Base-by-base conservation (phyloP, 148 eudicot genomes). In the Persicaria tinctoria region DNA sequence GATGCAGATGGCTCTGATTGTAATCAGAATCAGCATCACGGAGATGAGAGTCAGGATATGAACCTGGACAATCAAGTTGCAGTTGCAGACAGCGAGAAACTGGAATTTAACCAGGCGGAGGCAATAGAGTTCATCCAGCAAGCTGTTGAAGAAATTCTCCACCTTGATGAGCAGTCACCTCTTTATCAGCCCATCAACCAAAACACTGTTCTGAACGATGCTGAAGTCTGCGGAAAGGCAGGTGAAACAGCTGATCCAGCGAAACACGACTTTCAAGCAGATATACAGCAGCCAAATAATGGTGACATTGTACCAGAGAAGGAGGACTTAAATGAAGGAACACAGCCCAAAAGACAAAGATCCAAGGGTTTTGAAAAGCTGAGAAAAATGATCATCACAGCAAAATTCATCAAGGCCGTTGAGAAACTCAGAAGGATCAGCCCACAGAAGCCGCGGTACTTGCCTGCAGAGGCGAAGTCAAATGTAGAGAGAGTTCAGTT, bases 401-500 rank as follows among this genome's bases (percentile, higher is more conserved):
- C 55, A 3, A 71, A 71, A 38, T 71, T 50, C 23, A 47, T 71
- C 2, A 47, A 71, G 54, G 55, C 74, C 2, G 38, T 71, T 47
- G 74, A 71, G 74, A 71, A 71, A 12, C 54, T 71, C 27, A 71
- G 51, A 50, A 71, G 44, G 57, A 77, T 80, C 27, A 89, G 81
- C 32, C 74, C 76, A 59, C 49, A 18, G 66, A 77, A 75, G 16
- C 79, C 80, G 45, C 78, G 56, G 0, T 46, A 46, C 55, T 46
- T 71, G 74, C 47, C 74, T 50, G 23, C 56, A 69, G 62, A 75
- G 32, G 17, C 74, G 51, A 77, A 54, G 57, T 62, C 75, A 27
- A 81, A 84, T 69, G 86, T 68, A 73, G 86, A 85, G 60, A 85
- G 73, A 49, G 76, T 76, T 64, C 55, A n/a, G 74, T 12, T 71